Percentiles rank a stretch among this genome's conserved stretches.
Conservation (phyloP, 768 basidiomycete genomes). For the Hericium coralloides region DNA sequence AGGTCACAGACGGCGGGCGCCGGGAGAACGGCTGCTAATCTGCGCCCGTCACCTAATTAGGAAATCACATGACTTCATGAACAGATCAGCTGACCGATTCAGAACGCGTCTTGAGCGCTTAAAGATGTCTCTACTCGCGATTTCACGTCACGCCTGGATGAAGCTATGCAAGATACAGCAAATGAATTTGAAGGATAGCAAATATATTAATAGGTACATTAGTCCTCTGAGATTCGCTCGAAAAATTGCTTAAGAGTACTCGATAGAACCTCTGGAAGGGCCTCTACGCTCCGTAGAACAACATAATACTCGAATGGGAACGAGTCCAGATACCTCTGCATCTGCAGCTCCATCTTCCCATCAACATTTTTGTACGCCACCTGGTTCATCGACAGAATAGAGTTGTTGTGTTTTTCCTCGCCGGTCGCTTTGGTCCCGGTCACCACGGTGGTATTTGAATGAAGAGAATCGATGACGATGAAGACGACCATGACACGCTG, state of each 20-base stretch:
- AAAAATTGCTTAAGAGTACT: constrained; percentile 90
- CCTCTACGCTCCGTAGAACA: constrained; percentile 84
- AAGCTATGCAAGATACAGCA: no score
- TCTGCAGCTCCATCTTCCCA: constrained; percentile 78
- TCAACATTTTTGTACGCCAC: constrained; percentile 77
- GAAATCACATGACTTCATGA: no score
- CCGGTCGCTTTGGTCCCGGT: not conserved
- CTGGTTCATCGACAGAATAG: constrained; percentile 90
- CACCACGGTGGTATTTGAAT: constrained; percentile 28
- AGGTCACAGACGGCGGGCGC: no score
- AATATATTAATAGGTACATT: constrained; percentile 16
- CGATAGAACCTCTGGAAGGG: constrained; percentile 82
- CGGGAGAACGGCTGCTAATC: no score
- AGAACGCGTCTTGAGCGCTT: no score
- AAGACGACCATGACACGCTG: constrained; percentile 94
- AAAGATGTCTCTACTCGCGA: no score
- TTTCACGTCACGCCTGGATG: no score
- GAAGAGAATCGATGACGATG: constrained; percentile 87
- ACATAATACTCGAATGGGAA: constrained; percentile 99
- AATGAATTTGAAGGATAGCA: no score
- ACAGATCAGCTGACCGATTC: no score
- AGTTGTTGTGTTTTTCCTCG: constrained; percentile 37
- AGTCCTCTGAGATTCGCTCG: constrained; percentile 71
- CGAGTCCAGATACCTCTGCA: constrained; percentile 86
- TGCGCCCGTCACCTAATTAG: no score